Evolutionary conservation across 768 basidiomycete species (phyloP), one percentile per base, ranked within the genome.

Genomic region (Neoboletus subvelutipes): DNA sequence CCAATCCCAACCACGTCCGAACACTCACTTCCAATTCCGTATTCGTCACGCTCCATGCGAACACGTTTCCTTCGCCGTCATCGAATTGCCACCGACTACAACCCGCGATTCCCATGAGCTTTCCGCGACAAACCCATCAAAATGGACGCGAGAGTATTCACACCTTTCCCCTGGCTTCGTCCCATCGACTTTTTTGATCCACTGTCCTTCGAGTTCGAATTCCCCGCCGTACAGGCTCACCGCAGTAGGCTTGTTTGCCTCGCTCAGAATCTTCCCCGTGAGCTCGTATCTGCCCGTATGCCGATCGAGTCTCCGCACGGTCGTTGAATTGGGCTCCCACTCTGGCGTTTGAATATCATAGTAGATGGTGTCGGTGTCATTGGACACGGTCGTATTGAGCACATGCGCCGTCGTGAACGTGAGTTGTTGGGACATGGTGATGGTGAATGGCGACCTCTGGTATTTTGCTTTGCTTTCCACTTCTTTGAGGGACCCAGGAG

Each of bases 291-390:
- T 59, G 31, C 64, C 59, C 26, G 64, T 70, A 41, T 65, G 66
- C 5, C 64, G 47, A 60, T 76, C 69, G 24, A 75, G 67, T 48
- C 71, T 64, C 41, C 63, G 62, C 41, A 78, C 60, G 50, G 65
- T 72, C 59, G 77, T 78, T 60, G 61, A 39, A 43, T 67, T 58
- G 8, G 67, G 62, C 49, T 72, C 73, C 76, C 75, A 75, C 41
- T 69, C 65, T 18, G 73, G 75, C 33, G 76, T 78, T 37, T 71
- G 66, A 53, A 78, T 61, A 54, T 78, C 77, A 55, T 73, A 78
- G 68, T 74, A 76, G 52, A 75, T 64, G 57, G 63, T 64, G 59
- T 78, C 77, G 54, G 64, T 69, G 34, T 56, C 65, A 54, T 73
- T 77, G 39, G 77, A 69, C 49, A 77, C 69, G 39, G 75, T 64